Evolutionary conservation across 2,329 filamentous ascomycete genomes (phyloP).

Genomic region (Colletotrichum sansevieriae): DNA sequence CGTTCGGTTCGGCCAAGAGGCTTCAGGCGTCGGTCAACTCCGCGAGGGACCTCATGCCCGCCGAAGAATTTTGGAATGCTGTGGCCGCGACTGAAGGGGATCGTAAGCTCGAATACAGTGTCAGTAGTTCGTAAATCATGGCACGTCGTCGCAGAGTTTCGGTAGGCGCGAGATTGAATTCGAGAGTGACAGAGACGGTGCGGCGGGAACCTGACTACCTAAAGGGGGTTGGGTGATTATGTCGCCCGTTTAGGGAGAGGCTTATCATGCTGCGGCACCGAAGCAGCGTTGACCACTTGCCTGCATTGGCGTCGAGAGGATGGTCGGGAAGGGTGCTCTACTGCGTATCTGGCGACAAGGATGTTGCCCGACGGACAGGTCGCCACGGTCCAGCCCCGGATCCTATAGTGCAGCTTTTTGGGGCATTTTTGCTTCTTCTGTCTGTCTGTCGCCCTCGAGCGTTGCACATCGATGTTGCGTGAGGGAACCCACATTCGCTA

Average conservation of each 20-base stretch:
- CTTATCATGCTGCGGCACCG: constrained; percentile 39
- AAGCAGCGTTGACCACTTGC: constrained; percentile 8
- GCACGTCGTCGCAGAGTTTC: constrained; percentile 3
- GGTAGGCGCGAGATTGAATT: constrained; percentile 3
- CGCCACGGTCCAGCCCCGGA: constrained; percentile 11
- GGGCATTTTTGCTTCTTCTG: neutral
- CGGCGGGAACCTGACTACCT: constrained; percentile 9
- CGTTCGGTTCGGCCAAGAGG: constrained; percentile 9
- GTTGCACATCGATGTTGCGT: neutral
- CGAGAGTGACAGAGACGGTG: neutral
- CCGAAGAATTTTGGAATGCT: constrained; percentile 7
- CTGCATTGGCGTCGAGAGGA: constrained; percentile 39
- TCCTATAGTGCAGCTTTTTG: constrained; percentile 3
- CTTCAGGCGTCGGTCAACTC: constrained; percentile 26
- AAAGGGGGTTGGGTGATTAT: constrained; percentile 32
- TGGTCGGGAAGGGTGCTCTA: constrained; percentile 29
- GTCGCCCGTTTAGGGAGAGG: constrained; percentile 27
- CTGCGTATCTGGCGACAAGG: constrained; percentile 35
- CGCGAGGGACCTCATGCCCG: constrained; percentile 30
- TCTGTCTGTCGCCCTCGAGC: neutral
- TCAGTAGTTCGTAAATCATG: neutral
- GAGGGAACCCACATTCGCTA: constrained; percentile 9
- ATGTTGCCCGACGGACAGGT: constrained; percentile 16
- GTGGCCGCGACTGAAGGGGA: constrained; percentile 4
- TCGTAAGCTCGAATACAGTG: neutral